Evolutionary conservation across 2,329 filamentous ascomycete species (phyloP).

Genomic region (Parastagonospora nodorum): DNA sequence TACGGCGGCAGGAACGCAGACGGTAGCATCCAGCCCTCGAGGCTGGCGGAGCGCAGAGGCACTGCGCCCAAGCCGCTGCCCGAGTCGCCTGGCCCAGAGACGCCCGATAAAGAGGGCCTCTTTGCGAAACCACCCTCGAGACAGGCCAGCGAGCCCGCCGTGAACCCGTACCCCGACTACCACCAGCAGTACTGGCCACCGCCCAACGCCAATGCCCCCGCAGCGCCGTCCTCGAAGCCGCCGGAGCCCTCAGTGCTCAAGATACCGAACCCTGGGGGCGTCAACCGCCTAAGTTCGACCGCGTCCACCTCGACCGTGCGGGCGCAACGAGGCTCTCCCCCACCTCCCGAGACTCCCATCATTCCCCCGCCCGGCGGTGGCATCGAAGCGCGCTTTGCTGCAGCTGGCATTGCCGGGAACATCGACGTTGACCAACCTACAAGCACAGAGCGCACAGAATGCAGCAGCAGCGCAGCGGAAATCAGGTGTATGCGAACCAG

Average conservation of each 20-base stretch:
- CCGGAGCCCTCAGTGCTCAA: constrained; percentile 49
- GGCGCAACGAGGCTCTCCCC: constrained; percentile 89
- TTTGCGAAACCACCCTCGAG: constrained; percentile 68
- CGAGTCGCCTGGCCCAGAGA: constrained; percentile 77
- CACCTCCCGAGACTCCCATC: constrained; percentile 89
- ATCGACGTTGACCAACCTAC: constrained; percentile 77
- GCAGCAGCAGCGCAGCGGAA: constrained; percentile 79
- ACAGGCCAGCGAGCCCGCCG: constrained; percentile 23
- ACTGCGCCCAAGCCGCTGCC: constrained; percentile 82
- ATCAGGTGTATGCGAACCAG: constrained; percentile 70
- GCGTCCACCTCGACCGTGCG: constrained; percentile 92
- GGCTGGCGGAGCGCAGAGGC: constrained; percentile 80
- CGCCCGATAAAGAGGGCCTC: constrained; percentile 76
- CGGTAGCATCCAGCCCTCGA: constrained; percentile 55
- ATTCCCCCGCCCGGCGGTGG: constrained; percentile 77
- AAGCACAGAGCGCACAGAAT: constrained; percentile 76
- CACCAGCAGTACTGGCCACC: constrained; percentile 68
- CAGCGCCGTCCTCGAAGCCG: constrained; percentile 12
- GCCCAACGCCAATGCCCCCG: constrained; percentile 14
- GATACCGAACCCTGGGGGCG: constrained; percentile 58
- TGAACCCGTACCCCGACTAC: constrained; percentile 57
- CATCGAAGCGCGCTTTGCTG: constrained; percentile 90
- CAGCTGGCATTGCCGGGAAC: constrained; percentile 87
- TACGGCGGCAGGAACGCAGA: constrained; percentile 47
- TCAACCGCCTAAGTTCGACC: constrained; percentile 74